phyloP scores from a whole-genome alignment of 306 rosid genomes.

The Chamaecrista fasciculata region DNA sequence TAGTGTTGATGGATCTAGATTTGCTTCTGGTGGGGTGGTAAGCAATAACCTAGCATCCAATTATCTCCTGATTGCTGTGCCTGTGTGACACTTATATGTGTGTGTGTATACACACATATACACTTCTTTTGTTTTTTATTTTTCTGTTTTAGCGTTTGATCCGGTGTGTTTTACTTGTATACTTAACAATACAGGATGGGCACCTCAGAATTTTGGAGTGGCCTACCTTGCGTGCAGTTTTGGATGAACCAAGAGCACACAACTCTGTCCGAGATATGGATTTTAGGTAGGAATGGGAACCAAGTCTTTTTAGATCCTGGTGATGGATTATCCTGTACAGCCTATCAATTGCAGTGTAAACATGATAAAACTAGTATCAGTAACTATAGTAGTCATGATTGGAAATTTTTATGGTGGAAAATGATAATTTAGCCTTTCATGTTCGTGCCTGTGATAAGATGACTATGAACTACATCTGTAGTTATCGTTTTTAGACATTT shows the following conservation, averaged over 20 bases:
- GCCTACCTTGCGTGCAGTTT: constrained; percentile 66
- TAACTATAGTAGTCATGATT: constrained; percentile 2
- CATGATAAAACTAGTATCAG: neutral
- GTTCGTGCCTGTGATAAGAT: constrained; percentile 12
- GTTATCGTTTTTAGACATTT: constrained; percentile 10
- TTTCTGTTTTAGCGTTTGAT: neutral
- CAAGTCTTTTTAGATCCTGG: constrained; percentile 12
- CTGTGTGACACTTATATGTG: neutral
- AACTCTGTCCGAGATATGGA: constrained; percentile 82
- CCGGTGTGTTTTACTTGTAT: constrained; percentile 31
- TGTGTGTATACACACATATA: too few relatives aligned
- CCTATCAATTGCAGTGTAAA: neutral
- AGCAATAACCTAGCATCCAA: constrained; percentile 31
- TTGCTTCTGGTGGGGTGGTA: constrained; percentile 89
- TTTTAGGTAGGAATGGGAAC: constrained; percentile 58
- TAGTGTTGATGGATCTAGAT: constrained; percentile 89
- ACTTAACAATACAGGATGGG: constrained; percentile 62
- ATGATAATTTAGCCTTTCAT: constrained; percentile 5
- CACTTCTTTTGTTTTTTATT: neutral
- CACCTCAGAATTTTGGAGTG: constrained; percentile 82
- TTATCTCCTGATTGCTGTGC: neutral
- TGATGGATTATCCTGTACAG: constrained; percentile 6
- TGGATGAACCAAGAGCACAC: constrained; percentile 89
- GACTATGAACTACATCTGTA: neutral
- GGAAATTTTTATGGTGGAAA: neutral